Base-by-base conservation (phyloP, 2,329 filamentous ascomycete species). In the Talaromyces albobiverticillius region DNA sequence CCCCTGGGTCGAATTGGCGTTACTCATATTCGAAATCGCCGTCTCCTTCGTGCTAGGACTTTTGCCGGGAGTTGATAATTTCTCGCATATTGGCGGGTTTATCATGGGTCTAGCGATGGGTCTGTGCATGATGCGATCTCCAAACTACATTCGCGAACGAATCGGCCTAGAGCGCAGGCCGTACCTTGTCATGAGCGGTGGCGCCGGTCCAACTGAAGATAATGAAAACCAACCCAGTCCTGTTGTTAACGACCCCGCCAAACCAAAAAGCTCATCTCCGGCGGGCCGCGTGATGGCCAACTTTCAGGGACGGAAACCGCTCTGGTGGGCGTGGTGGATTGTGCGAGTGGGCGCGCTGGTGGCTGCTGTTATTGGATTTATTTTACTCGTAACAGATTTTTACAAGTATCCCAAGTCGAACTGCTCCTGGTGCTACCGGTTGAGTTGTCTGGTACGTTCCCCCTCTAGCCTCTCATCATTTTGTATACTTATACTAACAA, bases 261-360 rank as follows among this genome's bases (percentile, higher is more conserved):
- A 74, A 22, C 78, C 26, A n/a, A 23, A 76, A 58, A 13, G 40
- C 16, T 22, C 50, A 31, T 16, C 20, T 13, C n/a, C 42, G 11
- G n/a, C 31, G 32, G 41, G 41, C 13, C 66, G 76, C 51, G 79
- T 80, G 0, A 60, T 82, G 0, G 85, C 84, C 5, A 96, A 96
- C 73, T 97, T 97, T 76, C 93, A 92, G 69, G 90, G 90, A 18
- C 83, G 94, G 16, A 96, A 95, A 70, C 88, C 89, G 20, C 79
- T 96, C 7, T 99, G 94, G 94, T 99, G 94, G 94, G 88, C 78
- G 5, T 99, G 94, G 94, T 97, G 93, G 93, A 72, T 96, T 20
- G 80, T 97, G 25, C 83, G 94, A 16, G 89, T 82, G 1, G 90
- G 82, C 0, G 86, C 88, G 22, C 76, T 99, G 49, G 81, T 96